Conservation (phyloP, 371 early-diverging fungal genomes). For the Circinella umbellata region DNA sequence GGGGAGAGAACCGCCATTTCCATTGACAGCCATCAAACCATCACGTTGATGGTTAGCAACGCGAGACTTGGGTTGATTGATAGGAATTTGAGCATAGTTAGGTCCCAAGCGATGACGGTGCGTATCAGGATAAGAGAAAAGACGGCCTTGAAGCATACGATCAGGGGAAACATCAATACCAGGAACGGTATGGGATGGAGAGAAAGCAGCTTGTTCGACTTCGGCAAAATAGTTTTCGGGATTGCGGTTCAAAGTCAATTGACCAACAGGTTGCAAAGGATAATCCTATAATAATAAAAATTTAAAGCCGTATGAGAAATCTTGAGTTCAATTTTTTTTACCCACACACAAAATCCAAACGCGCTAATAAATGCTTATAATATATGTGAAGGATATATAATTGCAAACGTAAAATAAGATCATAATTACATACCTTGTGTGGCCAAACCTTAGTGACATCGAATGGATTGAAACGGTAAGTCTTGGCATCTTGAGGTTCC, state of each 20-base stretch:
- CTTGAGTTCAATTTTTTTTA: background rate
- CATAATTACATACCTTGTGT: constrained; percentile 48
- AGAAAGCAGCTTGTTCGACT: constrained; percentile 82
- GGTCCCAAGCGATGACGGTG: constrained; percentile 78
- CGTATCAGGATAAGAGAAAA: constrained; percentile 81
- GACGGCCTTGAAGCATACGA: constrained; percentile 79
- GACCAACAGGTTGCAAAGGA: constrained; percentile 62
- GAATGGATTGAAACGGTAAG: constrained; percentile 78
- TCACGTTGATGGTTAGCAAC: constrained; percentile 78
- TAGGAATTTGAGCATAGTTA: constrained; percentile 78
- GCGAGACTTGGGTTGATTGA: constrained; percentile 58
- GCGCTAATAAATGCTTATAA: too few species aligned
- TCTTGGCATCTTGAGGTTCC: constrained; percentile 72
- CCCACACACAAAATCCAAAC: too few species aligned
- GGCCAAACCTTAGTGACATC: constrained; percentile 89
- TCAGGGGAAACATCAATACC: constrained; percentile 77
- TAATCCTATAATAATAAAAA: constrained; percentile 41
- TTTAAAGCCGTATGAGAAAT: constrained; percentile 37
- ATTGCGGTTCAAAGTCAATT: constrained; percentile 75
- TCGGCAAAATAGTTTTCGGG: constrained; percentile 86
- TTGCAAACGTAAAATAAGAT: background rate
- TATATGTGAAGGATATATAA: too few species aligned
- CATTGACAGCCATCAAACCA: constrained; percentile 68
- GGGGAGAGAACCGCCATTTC: constrained; percentile 70
- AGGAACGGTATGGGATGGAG: constrained; percentile 73